These are phyloP conservation scores for Glarea lozoyensis DNA, from an alignment of 495 filamentous ascomycete species.

Conservation along the genomic window DNA sequence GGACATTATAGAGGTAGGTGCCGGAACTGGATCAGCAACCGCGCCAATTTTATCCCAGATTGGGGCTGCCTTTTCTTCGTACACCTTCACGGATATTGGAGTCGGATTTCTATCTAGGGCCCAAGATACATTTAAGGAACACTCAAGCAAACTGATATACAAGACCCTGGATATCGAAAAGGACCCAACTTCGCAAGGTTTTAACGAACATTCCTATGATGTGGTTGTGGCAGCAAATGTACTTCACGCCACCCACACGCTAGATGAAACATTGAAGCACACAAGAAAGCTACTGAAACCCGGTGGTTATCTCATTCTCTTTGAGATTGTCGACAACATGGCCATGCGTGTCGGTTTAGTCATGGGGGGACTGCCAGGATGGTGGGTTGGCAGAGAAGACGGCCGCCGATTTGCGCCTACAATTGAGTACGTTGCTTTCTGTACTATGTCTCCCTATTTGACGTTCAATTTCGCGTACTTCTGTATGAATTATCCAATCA, in stretches of 20 bases:
- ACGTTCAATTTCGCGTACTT: no score
- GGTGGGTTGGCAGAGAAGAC: conserved; percentile 42
- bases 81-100: conserved; percentile 45
- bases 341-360: neutral
- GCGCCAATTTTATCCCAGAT: conserved; percentile 20
- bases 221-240: conserved; percentile 42
- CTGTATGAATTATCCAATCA: no score
- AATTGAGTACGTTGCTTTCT: no score
- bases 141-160: conserved; percentile 12
- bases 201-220: conserved; percentile 33
- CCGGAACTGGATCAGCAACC: conserved; percentile 35
- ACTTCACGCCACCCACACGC: conserved; percentile 35
- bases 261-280: conserved; percentile 28
- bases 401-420: conserved; percentile 29
- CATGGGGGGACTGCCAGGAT: conserved; percentile 35
- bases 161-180: conserved; percentile 35
- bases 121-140: conserved; percentile 22
- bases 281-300: conserved; percentile 27
- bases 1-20: conserved; percentile 41
- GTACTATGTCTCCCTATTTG: no score
- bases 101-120: conserved; percentile 38
- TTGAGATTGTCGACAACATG: conserved; percentile 3
- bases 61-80: conserved; percentile 22
- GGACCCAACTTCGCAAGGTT: conserved; percentile 36
- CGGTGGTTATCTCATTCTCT: conserved; percentile 27